phyloP scores from a whole-genome alignment of 192 early-diverging fungal genomes.

The Lobulomyces angularis region DNA sequence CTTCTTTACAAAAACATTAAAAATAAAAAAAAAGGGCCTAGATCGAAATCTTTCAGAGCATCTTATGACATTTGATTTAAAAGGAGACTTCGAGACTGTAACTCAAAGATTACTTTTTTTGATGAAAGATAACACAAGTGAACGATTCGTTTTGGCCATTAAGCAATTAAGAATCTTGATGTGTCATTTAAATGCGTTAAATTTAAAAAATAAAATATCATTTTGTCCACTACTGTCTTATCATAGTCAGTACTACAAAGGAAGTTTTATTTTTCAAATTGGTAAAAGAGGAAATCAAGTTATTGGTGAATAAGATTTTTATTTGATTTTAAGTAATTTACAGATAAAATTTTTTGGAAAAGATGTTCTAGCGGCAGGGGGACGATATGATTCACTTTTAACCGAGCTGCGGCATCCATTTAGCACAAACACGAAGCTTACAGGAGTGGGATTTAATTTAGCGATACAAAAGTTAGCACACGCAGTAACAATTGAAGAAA shows the following conservation, averaged over 20 bases:
- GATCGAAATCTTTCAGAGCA: background rate
- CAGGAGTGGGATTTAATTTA: no score
- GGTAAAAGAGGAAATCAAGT: conserved; percentile 21
- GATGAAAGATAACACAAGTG: background rate
- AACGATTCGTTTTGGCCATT: conserved; percentile 11
- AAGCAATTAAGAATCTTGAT: conserved; percentile 28
- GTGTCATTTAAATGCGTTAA: conserved; percentile 20
- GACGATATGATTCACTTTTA: conserved; percentile 56
- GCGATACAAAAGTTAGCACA: no score
- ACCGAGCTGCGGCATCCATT: conserved; percentile 34
- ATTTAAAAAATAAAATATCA: conserved; percentile 24
- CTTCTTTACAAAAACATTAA: no score
- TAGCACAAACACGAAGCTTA: no score
- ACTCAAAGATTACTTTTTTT: background rate
- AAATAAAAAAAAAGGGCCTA: no score
- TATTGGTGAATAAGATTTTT: conserved; percentile 9
- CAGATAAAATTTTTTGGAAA: conserved; percentile 8
- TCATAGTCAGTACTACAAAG: conserved; percentile 43
- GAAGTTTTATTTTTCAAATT: conserved; percentile 52
- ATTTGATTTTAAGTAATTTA: background rate
- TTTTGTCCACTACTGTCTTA: conserved; percentile 49
- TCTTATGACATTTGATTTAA: background rate
- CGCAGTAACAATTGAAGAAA: no score
- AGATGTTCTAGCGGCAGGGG: conserved; percentile 57
- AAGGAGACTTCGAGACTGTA: background rate